Evolutionary conservation across 108 stramenopile species (phyloP).

Genomic region (Cyclotella choctawhatcheeana): DNA sequence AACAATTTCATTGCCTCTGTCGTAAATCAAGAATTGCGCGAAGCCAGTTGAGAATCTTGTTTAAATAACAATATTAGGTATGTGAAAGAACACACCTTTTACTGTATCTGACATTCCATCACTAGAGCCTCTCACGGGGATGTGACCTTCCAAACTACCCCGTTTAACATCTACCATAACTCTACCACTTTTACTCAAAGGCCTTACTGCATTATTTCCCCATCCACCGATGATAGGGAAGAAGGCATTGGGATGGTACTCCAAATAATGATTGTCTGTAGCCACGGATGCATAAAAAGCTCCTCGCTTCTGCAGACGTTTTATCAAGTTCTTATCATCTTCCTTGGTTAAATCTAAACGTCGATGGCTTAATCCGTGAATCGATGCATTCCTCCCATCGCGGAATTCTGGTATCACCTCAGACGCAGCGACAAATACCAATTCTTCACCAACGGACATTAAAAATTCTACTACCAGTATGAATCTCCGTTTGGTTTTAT

Average conservation of each 20-base stretch:
- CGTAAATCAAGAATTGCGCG: neutral
- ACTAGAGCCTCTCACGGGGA: slow-evolving; percentile 57
- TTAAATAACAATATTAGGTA: neutral
- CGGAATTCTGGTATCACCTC: slow-evolving; percentile 75
- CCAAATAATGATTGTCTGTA: slow-evolving; percentile 69
- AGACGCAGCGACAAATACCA: slow-evolving; percentile 71
- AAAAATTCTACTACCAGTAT: slow-evolving; percentile 68
- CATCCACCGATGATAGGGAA: slow-evolving; percentile 73
- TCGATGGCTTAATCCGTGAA: slow-evolving; percentile 64
- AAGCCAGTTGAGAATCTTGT: neutral
- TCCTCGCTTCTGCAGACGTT: slow-evolving; percentile 60
- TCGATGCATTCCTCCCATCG: slow-evolving; percentile 57
- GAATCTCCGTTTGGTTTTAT: slow-evolving; percentile 65
- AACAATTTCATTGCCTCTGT: slow-evolving; percentile 67
- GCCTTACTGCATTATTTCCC: slow-evolving; percentile 69
- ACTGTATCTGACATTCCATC: slow-evolving; percentile 75
- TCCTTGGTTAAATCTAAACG: slow-evolving; percentile 35
- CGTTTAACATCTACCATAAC: slow-evolving; percentile 73
- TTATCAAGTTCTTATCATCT: slow-evolving; percentile 51
- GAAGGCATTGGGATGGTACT: slow-evolving; percentile 67
- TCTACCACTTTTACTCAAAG: slow-evolving; percentile 65
- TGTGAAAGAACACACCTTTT: slow-evolving; percentile 28
- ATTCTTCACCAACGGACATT: slow-evolving; percentile 63
- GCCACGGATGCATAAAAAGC: slow-evolving; percentile 73
- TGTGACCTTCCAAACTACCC: slow-evolving; percentile 64